phyloP scores from a whole-genome alignment of 2,329 filamentous ascomycete genomes.

The Coleophoma eucalyptorum region DNA sequence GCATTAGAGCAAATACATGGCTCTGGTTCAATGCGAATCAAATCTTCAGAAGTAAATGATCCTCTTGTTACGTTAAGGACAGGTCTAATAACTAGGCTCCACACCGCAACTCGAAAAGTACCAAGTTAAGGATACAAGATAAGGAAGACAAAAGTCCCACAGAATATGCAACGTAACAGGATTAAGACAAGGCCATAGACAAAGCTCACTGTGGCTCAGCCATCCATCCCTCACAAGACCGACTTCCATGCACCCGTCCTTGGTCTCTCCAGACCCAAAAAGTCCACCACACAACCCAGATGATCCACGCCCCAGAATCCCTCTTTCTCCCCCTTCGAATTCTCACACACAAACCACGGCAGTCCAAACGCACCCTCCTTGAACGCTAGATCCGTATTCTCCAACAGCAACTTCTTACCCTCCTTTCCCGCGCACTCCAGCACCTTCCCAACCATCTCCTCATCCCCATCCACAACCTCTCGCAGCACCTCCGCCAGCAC shows the following conservation, averaged over 20 bases:
- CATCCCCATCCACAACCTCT: conserved; percentile 38
- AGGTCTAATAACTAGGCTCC: too few relatives aligned
- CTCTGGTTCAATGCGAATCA: too few relatives aligned
- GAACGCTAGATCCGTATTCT: conserved; percentile 48
- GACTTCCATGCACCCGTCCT: conserved; percentile 20
- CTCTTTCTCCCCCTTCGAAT: conserved; percentile 47
- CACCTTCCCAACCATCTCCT: conserved; percentile 24
- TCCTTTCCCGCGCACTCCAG: conserved; percentile 15
- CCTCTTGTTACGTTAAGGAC: too few relatives aligned
- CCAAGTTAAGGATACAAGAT: too few relatives aligned
- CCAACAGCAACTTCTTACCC: conserved; percentile 29
- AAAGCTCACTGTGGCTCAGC: too few relatives aligned
- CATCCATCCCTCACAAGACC: conserved; percentile 10
- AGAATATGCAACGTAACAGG: too few relatives aligned
- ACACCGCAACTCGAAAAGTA: too few relatives aligned
- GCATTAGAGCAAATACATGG: too few relatives aligned
- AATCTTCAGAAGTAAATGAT: too few relatives aligned
- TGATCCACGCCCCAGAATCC: conserved; percentile 59
- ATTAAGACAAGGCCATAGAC: too few relatives aligned
- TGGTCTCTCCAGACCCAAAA: conserved; percentile 44
- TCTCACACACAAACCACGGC: conserved; percentile 55
- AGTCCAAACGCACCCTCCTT: conserved; percentile 54
- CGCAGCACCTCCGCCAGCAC: conserved; percentile 31
- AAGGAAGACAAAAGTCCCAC: too few relatives aligned
- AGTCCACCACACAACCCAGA: conserved; percentile 48